A percentile compares a stretch with the other conserved stretches of the same genome.
Evolutionary conservation across 768 basidiomycete genomes (phyloP).

Genomic region (Psilocybe azurescens): DNA sequence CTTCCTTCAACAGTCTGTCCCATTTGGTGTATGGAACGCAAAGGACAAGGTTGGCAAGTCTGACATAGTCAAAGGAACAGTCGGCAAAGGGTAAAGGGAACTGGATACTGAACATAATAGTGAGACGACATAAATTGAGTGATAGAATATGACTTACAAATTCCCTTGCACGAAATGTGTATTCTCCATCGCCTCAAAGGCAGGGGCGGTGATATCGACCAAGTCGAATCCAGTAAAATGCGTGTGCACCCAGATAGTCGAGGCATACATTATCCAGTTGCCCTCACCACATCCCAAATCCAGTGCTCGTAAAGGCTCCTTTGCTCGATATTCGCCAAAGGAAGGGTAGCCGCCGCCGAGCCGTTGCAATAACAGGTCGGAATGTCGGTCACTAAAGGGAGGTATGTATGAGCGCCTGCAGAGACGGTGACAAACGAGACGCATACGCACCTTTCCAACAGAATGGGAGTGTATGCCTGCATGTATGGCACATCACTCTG

Average conservation of each 20-base stretch:
- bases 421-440: conserved; percentile 5
- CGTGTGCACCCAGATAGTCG: conserved; percentile 62
- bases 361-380: conserved; percentile 58
- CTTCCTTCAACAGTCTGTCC: conserved; percentile 64
- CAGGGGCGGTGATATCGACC: conserved; percentile 48
- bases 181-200: conserved; percentile 43
- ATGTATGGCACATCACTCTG: conserved; percentile 58
- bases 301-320: conserved; percentile 60
- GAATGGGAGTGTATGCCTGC: conserved; percentile 65
- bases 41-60: conserved; percentile 71
- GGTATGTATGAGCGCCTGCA: conserved; percentile 8
- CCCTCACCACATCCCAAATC: conserved; percentile 83
- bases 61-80: conserved; percentile 70
- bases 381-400: conserved; percentile 61
- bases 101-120: conserved; percentile 47
- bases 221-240: conserved; percentile 72
- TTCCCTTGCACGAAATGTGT: conserved; percentile 64
- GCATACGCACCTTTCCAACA: conserved; percentile 60
- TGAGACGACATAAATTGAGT: conserved; percentile 1
- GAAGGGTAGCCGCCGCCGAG: conserved; percentile 62
- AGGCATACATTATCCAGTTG: conserved; percentile 68
- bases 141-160: conserved; percentile 54
- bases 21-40: conserved; percentile 67
- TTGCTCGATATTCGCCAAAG: conserved; percentile 57
- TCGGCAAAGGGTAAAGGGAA: conserved; percentile 65